phyloP scores from a whole-genome alignment of 345 rosid species.

The Acer negundo region DNA sequence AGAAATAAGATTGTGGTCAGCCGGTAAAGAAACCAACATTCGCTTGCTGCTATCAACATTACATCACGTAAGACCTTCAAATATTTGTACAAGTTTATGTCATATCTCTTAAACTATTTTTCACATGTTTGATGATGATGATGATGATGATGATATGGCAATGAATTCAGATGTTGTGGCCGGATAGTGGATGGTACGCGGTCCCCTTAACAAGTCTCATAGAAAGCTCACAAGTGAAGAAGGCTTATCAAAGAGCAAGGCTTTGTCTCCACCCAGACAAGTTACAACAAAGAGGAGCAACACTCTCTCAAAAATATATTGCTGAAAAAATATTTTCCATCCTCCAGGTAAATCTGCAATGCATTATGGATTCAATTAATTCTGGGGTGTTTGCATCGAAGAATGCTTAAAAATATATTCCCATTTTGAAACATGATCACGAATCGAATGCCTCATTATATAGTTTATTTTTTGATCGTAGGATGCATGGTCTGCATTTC shows the following conservation, averaged over 20 bases:
- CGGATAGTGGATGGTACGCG: conserved; percentile 71
- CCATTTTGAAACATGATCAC: background rate
- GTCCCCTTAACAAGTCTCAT: conserved; percentile 54
- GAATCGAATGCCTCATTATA: background rate
- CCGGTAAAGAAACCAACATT: conserved; percentile 76
- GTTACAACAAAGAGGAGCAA: conserved; percentile 83
- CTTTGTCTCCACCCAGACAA: conserved; percentile 95
- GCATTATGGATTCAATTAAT: background rate
- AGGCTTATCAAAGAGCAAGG: conserved; percentile 90
- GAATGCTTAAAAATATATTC: background rate
- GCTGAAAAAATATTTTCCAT: conserved; percentile 74
- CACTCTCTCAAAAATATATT: conserved; percentile 60
- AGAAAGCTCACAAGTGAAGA: conserved; percentile 79
- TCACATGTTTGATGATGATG: background rate
- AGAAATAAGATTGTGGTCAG: conserved; percentile 69
- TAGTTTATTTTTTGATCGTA: conserved; percentile 25
- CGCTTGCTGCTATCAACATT: conserved; percentile 75
- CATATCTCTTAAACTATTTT: background rate
- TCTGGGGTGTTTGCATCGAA: no score
- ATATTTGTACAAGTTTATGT: background rate
- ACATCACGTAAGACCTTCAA: conserved; percentile 53
- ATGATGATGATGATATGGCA: background rate
- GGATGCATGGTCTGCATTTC: conserved; percentile 71
- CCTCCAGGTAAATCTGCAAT: conserved; percentile 61
- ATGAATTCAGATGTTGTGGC: conserved; percentile 68